Conservation (phyloP, 805 yeast species). For the Saccharomycopsis fermentans region DNA sequence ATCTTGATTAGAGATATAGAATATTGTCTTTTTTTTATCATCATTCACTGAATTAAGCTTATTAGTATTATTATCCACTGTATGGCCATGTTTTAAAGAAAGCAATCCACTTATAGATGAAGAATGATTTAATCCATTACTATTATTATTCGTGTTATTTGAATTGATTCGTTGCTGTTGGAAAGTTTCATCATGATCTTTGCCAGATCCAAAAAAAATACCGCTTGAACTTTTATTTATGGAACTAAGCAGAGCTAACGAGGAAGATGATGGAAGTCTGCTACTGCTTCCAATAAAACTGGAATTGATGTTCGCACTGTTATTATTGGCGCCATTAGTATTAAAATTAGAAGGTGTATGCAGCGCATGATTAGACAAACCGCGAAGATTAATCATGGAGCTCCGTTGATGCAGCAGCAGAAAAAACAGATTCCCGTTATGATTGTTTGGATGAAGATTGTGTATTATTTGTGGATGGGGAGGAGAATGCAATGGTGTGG, state of each 20-base stretch:
- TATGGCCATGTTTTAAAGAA: conserved; percentile 16
- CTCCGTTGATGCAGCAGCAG: not conserved
- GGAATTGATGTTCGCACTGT: not conserved
- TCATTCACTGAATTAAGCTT: not conserved
- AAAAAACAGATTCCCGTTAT: not conserved
- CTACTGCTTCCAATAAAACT: not conserved
- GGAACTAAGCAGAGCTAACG: conserved; percentile 5
- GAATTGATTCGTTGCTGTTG: not conserved
- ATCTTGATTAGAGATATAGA: not conserved
- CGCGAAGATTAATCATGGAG: not conserved
- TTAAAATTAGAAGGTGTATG: not conserved
- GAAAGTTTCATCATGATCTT: not conserved
- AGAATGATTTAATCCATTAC: not conserved
- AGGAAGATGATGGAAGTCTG: not conserved
- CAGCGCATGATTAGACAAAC: not conserved
- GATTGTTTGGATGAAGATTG: not conserved
- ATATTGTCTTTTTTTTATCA: not conserved
- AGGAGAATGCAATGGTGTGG: not conserved
- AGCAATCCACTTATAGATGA: conserved; percentile 13
- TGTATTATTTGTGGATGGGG: not conserved
- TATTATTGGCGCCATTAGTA: not conserved
- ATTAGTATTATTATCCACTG: not conserved
- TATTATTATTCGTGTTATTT: not conserved
- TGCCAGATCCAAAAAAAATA: conserved; percentile 15
- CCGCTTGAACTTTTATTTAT: conserved; percentile 10